Conservation (phyloP, 2,329 filamentous ascomycete species). For the Fusarium tupiense region DNA sequence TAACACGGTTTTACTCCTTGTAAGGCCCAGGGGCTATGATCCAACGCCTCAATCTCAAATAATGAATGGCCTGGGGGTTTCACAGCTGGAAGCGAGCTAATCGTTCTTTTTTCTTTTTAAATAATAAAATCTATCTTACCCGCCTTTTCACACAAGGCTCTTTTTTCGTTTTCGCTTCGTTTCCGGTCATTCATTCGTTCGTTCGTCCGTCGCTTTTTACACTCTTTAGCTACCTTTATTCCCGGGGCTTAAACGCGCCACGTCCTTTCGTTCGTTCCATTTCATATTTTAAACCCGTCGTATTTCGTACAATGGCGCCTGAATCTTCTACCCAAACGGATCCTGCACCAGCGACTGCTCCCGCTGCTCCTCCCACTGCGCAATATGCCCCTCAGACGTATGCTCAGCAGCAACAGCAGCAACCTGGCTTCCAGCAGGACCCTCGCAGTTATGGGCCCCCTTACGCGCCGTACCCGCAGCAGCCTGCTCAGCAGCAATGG, state of each 20-base stretch:
- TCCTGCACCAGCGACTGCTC: slow-evolving; percentile 12
- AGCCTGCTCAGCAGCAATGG: slow-evolving; percentile 31
- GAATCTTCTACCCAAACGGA: slow-evolving; percentile 38
- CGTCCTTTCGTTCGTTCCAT: not conserved
- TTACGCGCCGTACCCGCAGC: slow-evolving; percentile 38
- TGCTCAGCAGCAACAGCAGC: slow-evolving; percentile 22
- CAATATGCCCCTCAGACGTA: slow-evolving; percentile 19
- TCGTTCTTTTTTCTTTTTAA: not conserved
- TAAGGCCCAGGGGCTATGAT: slow-evolving; percentile 17
- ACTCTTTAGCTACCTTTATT: not conserved
- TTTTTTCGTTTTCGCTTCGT: not conserved
- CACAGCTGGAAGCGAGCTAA: slow-evolving; percentile 7
- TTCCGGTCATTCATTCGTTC: slow-evolving; percentile 11
- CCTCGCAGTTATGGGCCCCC: slow-evolving; percentile 42
- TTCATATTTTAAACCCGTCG: not conserved
- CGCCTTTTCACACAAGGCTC: not conserved
- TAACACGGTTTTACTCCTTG: slow-evolving; percentile 7
- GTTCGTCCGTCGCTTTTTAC: slow-evolving; percentile 4
- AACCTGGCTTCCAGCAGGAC: slow-evolving; percentile 31
- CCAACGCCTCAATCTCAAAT: slow-evolving; percentile 3
- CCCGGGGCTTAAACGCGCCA: not conserved
- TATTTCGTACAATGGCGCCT: slow-evolving; percentile 32
- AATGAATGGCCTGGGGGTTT: slow-evolving; percentile 8
- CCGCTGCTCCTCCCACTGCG: slow-evolving; percentile 19
- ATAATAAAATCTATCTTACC: slow-evolving; percentile 19